Evolutionary conservation across 257 asterid genomes (phyloP).

Genomic region (Gentiana dahurica): DNA sequence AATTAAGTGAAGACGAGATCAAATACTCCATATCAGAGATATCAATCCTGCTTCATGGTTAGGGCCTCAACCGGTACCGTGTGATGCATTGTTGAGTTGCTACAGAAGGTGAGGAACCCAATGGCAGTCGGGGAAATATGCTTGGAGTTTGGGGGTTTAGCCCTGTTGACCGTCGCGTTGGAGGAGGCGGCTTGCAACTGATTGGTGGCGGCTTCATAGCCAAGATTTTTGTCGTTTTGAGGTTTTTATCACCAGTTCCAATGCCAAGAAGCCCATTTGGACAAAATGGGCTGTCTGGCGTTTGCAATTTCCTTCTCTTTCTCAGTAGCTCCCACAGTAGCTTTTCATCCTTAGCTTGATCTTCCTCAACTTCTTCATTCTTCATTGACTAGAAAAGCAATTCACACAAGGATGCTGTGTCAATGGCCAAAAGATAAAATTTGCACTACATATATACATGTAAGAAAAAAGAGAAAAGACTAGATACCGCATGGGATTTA

Average conservation of each 20-base stretch:
- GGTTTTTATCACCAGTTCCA: constrained; percentile 20
- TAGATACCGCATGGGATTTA: background rate
- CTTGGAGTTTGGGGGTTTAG: constrained; percentile 21
- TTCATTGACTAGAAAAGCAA: constrained; percentile 9
- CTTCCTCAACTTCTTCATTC: constrained; percentile 18
- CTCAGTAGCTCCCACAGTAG: constrained; percentile 48
- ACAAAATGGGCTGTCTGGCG: constrained; percentile 33
- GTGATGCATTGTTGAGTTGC: constrained; percentile 7
- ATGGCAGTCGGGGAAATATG: constrained; percentile 22
- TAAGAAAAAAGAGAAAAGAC: background rate
- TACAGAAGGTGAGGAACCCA: constrained; percentile 47
- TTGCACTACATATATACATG: background rate
- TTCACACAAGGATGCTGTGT: background rate
- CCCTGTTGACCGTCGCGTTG: constrained; percentile 15
- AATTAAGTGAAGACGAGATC: no score
- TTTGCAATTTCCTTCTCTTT: constrained; percentile 40
- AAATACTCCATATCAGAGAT: no score
- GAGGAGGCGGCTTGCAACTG: constrained; percentile 16
- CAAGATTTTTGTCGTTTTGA: constrained; percentile 12
- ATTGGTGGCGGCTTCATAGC: no score
- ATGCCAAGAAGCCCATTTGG: constrained; percentile 32
- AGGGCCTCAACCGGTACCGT: no score
- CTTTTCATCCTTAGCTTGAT: constrained; percentile 41
- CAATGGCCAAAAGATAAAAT: constrained; percentile 4
- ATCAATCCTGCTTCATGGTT: no score